Base-by-base conservation (phyloP, 192 early-diverging fungal genomes). In the Mycoemilia scoparia region DNA sequence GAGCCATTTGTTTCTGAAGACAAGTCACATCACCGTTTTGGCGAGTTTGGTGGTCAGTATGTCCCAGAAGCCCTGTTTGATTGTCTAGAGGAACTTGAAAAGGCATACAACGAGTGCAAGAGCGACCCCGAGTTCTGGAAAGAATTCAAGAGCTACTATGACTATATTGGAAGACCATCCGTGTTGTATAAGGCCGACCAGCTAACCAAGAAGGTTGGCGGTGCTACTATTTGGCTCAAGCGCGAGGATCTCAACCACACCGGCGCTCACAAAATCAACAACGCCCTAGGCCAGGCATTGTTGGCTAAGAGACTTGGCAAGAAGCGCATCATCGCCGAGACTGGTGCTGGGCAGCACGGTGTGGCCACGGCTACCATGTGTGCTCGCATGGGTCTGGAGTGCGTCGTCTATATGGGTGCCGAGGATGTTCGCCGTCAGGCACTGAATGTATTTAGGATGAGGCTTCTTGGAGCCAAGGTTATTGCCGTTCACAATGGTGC, bases 181-280 rank as follows among this genome's bases (percentile, higher is more conserved):
- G 73, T 76, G 28, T 61, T 98, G 25, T 82, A 89, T 39, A 61
- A 77, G 24, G 93, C 93, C 25, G 75, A 82, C 38, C 76, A 85
- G 9, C 56, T 98, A 54, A 87, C 90, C 4, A 71, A 58, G 26
- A 37, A 54, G 39, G 47, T 45, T 49, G 73, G 79, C 19, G 93
- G 93, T 34, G 90, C 93, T 12, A 64, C 64, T 20, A 92, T 98
- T 60, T 98, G 82, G 84, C 68, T 98, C 51, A 98, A 98, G 68
- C 77, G 93, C 45, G 93, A 98, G 54, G 93, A 98, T 46, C 66
- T 93, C 47, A 95, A 95, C 65, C 90, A 98, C 58, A 98, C 93
- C 23, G 93, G 93, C 29, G 87, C 88, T 24, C 93, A 98, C 67
- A 98, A 95, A 61, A 86, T 98, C 67, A 98, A 98, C 66, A 98